Evolutionary conservation across 805 yeast genomes (phyloP), one percentile per base, ranked within the genome.

Genomic region (Candida chilensis): DNA sequence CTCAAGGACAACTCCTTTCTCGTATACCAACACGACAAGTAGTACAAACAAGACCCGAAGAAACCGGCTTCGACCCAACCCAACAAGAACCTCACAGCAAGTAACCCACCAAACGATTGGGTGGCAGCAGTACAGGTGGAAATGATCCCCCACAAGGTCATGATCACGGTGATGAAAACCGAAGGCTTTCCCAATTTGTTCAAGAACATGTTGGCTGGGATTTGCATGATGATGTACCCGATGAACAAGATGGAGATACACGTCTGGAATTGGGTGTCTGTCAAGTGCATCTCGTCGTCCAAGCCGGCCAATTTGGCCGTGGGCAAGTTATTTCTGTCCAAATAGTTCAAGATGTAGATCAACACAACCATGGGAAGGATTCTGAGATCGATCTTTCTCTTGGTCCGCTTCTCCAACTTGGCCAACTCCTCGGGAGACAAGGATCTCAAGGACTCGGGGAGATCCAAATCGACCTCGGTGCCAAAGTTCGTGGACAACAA

Each of bases 1-100:
- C 78, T 54, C 28, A 64, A 48, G 14, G 74, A 60, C 25, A 72
- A 48, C 34, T 70, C 74, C 34, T 55, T 62, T 34, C 66, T 52
- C 11, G 68, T 64, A 43, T 72, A 72, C 78, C 78, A 72, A 37
- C 71, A 66, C 2, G 77, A 69, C 30, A 72, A 47, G 22, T 62
- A 65, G 38, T 60, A 67, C 27, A 71, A 49, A 21, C 71, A 68
- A 32, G 67, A 65, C 10, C 71, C 66, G 38, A 61, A 61, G 50
- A 64, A 55, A 32, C 70, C 67, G 10, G 74, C 63, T 40, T 71
- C 77, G 24, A 66, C 52, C 31, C 64, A 45, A 5, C 76, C 76
- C 27, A 71, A 47, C 20, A 71, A 33, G 21, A 69, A 44, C 35
- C 76, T 50, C 16, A 67, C 43, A 2, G 58, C 68, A 17, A 67